Evolutionary conservation across 495 filamentous ascomycete species (phyloP), one percentile per base, ranked within the genome.

Genomic region (Lepidopterella palustris): DNA sequence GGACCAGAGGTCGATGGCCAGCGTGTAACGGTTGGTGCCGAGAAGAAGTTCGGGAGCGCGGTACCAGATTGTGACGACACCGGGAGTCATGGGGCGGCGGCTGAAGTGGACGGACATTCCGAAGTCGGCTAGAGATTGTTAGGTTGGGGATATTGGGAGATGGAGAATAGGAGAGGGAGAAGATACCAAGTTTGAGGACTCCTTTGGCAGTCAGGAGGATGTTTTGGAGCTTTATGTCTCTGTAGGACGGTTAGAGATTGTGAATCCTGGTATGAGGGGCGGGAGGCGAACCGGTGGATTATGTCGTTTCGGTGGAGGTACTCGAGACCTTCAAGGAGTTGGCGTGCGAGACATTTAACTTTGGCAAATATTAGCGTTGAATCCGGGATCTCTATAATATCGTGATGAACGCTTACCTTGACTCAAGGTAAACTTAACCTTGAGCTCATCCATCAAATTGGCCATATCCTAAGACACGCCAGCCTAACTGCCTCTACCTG

Each of bases 221-320:
- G 39, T 78, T 78, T 27, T 76, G 74, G 72, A 77, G 75, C 64
- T 77, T 78, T 31, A 78, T 71, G 57, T 78, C 76, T 55, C 75
- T 78, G 35, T 1, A 2, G 31, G 1, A 5, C 11, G n/a, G 20
- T 31, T 18, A 23, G 23, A 23, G 23, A 23, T 3, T 48, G 29
- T 28, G 3, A 4, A 24, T 49, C 1, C 0, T 47, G 31, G 5
- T 5, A 39, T 0, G 45, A 3, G 15, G 1, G 52, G n/a, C 35
- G 15, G 40, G 10, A 15, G 13, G 49, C n/a, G 15, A 69, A 78
- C 75, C 76, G 62, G 65, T 78, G 76, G 23, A 78, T 74, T 18
- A 78, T 76, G 27, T 77, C 68, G 42, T 75, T 75, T 35, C 63
- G 66, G 61, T 78, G 76, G 31, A 78, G 68, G 58, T 78, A 76